Conservation (phyloP, 805 yeast genomes). For the Ogataea populi-albae region DNA sequence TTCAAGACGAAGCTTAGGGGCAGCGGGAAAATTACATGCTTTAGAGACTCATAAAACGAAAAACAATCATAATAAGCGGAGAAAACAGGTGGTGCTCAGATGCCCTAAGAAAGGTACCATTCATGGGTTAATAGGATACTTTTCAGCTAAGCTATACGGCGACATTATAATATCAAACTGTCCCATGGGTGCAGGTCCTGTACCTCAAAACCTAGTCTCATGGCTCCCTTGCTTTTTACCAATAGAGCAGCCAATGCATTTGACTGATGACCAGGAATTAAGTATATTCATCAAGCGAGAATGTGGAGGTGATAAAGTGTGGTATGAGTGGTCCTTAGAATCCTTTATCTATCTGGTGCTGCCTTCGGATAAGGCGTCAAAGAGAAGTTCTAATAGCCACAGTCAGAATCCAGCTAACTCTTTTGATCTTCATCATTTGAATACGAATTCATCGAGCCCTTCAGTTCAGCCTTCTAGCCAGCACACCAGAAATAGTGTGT, state of each 20-base stretch:
- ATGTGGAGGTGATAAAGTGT: constrained; percentile 39
- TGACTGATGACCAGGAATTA: constrained; percentile 54
- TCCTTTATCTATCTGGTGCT: constrained; percentile 41
- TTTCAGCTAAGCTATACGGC: constrained; percentile 65
- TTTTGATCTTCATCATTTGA: no score
- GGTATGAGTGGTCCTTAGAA: constrained; percentile 71
- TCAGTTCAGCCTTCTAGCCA: no score
- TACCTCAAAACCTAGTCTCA: constrained; percentile 44
- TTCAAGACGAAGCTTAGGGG: constrained; percentile 5
- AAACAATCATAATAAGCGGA: constrained; percentile 25
- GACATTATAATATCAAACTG: constrained; percentile 53
- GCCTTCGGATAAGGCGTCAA: constrained; percentile 20
- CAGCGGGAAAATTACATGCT: constrained; percentile 4
- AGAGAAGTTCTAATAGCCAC: constrained; percentile 11
- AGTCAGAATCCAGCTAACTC: no score
- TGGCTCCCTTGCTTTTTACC: constrained; percentile 76
- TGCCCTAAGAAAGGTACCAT: constrained; percentile 50
- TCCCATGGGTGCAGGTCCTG: constrained; percentile 38
- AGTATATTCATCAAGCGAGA: constrained; percentile 52
- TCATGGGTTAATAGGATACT: constrained; percentile 76
- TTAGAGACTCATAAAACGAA: neutral
- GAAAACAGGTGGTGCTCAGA: constrained; percentile 33
- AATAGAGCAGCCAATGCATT: constrained; percentile 47
- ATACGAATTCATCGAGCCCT: no score
- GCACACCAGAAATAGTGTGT: constrained; percentile 8